A percentile compares a stretch with the other conserved stretches of the same genome.
phyloP scores from a whole-genome alignment of 768 basidiomycete species.

The Mrakia blollopis region DNA sequence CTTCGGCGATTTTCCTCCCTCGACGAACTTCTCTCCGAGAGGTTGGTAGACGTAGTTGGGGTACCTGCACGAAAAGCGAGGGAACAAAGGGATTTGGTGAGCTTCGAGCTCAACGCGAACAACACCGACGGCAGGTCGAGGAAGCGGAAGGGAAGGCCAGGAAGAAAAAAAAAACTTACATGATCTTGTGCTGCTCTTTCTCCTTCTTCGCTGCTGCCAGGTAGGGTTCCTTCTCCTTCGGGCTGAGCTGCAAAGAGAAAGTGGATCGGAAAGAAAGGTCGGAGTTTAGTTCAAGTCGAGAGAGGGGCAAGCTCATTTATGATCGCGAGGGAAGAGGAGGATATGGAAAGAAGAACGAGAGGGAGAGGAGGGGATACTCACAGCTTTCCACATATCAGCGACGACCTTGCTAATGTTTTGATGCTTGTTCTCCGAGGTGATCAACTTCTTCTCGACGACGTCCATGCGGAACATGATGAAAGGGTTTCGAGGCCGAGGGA shows the following conservation, averaged over 20 bases:
- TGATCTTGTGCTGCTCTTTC: constrained; percentile 44
- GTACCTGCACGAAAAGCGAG: constrained; percentile 35
- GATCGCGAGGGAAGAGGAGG: not conserved
- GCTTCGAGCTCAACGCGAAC: not conserved
- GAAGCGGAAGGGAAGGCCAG: too few species aligned
- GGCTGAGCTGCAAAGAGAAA: constrained; percentile 36
- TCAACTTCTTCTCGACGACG: constrained; percentile 37
- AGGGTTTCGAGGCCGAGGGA: constrained; percentile 45
- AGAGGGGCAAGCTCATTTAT: not conserved
- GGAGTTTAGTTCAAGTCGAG: not conserved
- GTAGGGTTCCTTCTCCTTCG: constrained; percentile 42
- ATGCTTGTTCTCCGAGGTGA: constrained; percentile 43
- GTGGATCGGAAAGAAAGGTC: constrained; percentile 4
- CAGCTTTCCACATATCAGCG: constrained; percentile 29
- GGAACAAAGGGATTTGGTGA: not conserved
- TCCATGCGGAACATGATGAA: constrained; percentile 47
- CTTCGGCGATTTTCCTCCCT: not conserved
- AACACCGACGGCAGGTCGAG: not conserved
- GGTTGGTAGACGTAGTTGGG: constrained; percentile 45
- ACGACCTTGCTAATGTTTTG: constrained; percentile 46
- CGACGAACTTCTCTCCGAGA: constrained; percentile 22
- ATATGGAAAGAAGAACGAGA: not conserved
- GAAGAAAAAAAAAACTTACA: constrained; percentile 27
- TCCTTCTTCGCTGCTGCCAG: constrained; percentile 41
- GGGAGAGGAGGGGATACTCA: not conserved